Base-by-base conservation (phyloP, 2,329 filamentous ascomycete species). In the Fusarium agapanthi region DNA sequence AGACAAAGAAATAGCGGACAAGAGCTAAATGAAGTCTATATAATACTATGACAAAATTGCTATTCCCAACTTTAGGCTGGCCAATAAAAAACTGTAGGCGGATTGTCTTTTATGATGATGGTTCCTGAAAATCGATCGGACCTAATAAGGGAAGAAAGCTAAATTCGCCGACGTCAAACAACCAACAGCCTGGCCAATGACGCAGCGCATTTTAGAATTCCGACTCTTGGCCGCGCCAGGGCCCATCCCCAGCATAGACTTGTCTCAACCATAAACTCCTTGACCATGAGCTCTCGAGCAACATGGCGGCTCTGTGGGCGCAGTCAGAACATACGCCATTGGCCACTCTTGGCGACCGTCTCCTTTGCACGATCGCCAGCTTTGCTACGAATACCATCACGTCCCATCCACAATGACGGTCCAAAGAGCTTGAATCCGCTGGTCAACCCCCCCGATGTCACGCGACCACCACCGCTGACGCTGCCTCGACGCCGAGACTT, bases 361-460 rank as follows among this genome's bases (percentile, higher is more conserved):
- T 18, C 64, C 11, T 55, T 53, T 54, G 30, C 59, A 59, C 45
- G 48, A 40, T 65, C 50, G 45, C 61, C 71, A 61, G 54, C 47
- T 59, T 34, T 56, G 44, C 44, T 60, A 37, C 60, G 62, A 43
- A 60, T 50, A 65, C 44, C 69, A 16, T 64, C 67, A 50, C 78
- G 79, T 34, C 61, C 58, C 59, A 73, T 75, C 38, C 74, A 80
- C 63, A 75, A 75, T 64, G 76, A 72, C 35, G 75, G 70, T 26
- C 70, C 73, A 60, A 75, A 77, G 65, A 80, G 69, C 73, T 78
- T 74, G 73, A 84, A 78, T 64, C 74, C 81, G 37, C 78, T 82
- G 55, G 77, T 95, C 75, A 97, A 97, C 83, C 92, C 93, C 0
- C 93, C 94, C 0, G 78, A 84, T 15, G 89, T 90, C 51, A 96